Conservation (phyloP, 371 early-diverging fungal genomes). For the Dipsacomyces acuminosporus region DNA sequence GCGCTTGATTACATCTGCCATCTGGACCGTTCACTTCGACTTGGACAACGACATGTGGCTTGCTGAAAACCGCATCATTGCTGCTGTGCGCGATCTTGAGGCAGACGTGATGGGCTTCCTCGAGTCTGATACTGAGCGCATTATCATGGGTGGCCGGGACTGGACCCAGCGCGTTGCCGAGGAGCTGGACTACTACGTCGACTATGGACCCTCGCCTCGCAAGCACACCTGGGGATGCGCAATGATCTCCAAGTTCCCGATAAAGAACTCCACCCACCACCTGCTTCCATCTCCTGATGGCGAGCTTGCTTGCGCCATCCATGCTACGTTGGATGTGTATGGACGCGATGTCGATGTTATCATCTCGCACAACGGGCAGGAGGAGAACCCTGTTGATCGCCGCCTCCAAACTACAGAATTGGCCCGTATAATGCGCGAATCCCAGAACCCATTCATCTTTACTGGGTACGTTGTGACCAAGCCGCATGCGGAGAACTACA, state of each 20-base stretch:
- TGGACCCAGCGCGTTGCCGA: conserved; percentile 76
- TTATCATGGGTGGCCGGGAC: conserved; percentile 84
- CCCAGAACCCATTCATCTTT: conserved; percentile 71
- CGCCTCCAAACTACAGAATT: conserved; percentile 73
- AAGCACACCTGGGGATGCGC: conserved; percentile 87
- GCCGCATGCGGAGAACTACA: conserved; percentile 62
- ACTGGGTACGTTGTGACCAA: conserved; percentile 78
- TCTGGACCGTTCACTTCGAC: conserved; percentile 86
- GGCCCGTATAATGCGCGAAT: conserved; percentile 69
- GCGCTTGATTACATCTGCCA: conserved; percentile 70
- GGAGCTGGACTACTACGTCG: conserved; percentile 69
- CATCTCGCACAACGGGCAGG: conserved; percentile 81
- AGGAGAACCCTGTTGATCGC: conserved; percentile 72
- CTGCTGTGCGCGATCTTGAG: conserved; percentile 69
- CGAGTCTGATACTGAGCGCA: conserved; percentile 75
- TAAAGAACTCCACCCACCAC: conserved; percentile 64
- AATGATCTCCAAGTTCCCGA: conserved; percentile 81
- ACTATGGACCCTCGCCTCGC: conserved; percentile 77
- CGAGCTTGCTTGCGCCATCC: conserved; percentile 81
- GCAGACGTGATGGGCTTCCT: conserved; percentile 78
- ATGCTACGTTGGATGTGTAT: conserved; percentile 77
- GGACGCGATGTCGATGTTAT: conserved; percentile 77
- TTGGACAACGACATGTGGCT: conserved; percentile 81
- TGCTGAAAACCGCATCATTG: conserved; percentile 68
- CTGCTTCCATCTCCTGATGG: conserved; percentile 77